A percentile compares a stretch with the other conserved stretches of the same genome.
Evolutionary conservation across 2,329 filamentous ascomycete species (phyloP).

Genomic region (Ceratocystis huliohia): DNA sequence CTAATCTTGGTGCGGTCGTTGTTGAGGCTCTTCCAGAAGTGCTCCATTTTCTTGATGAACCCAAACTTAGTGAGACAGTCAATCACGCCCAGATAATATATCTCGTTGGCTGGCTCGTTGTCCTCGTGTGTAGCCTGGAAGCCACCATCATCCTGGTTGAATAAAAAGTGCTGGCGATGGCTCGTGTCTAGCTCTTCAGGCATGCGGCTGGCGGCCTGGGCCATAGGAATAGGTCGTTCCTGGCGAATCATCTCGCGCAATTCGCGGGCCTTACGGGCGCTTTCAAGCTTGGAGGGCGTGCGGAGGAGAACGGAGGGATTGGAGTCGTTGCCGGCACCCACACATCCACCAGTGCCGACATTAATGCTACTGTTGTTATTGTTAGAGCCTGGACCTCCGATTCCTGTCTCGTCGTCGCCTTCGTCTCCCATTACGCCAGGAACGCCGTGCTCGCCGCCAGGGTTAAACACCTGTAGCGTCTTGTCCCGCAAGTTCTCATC

Average conservation of each 20-base stretch:
- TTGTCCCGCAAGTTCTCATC: constrained; percentile 85
- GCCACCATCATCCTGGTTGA: constrained; percentile 88
- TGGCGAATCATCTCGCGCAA: constrained; percentile 83
- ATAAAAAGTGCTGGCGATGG: constrained; percentile 59
- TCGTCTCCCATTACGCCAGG: constrained; percentile 38
- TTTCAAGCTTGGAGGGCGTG: constrained; percentile 89
- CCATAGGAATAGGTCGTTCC: constrained; percentile 88
- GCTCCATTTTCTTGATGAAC: constrained; percentile 83
- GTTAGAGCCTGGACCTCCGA: not conserved
- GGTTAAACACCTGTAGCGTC: constrained; percentile 87
- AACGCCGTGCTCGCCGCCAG: constrained; percentile 38
- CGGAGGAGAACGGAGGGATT: constrained; percentile 52
- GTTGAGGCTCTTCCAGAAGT: constrained; percentile 91
- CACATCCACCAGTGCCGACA: constrained; percentile 25
- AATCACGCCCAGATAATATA: constrained; percentile 97
- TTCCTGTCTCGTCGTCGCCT: constrained; percentile 27
- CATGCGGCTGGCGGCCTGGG: constrained; percentile 70
- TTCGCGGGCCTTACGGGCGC: constrained; percentile 77
- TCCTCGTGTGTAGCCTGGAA: constrained; percentile 88
- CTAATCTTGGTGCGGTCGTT: constrained; percentile 79
- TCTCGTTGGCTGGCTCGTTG: constrained; percentile 70
- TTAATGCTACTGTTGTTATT: constrained; percentile 32
- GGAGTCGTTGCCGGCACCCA: not conserved
- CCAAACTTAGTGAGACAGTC: constrained; percentile 98
- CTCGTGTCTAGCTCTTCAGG: constrained; percentile 74